phyloP scores from a whole-genome alignment of 768 basidiomycete genomes.

The Auricularia sp. region DNA sequence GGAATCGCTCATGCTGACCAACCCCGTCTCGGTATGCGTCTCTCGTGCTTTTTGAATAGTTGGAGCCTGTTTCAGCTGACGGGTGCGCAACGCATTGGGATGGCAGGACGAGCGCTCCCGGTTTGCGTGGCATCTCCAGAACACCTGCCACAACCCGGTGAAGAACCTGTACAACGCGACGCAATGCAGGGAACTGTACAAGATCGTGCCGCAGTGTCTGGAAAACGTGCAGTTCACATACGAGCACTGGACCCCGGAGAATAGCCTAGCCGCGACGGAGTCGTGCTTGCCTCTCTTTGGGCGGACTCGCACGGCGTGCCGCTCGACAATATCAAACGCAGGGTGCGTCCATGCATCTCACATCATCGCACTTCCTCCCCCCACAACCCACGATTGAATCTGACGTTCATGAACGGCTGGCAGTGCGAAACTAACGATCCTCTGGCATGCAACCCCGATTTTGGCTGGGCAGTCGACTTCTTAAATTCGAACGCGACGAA shows the following conservation, averaged over 20 bases:
- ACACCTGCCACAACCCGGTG: conserved; percentile 15
- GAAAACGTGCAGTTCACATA: conserved; percentile 3
- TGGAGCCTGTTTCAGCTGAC: not conserved
- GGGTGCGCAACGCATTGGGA: not conserved
- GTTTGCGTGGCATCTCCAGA: conserved; percentile 21
- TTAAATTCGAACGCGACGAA: conserved; percentile 3
- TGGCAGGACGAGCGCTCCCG: conserved; percentile 19
- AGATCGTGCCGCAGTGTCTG: conserved; percentile 18
- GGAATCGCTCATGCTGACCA: conserved; percentile 24
- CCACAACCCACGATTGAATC: not conserved
- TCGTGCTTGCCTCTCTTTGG: conserved; percentile 5
- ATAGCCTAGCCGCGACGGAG: conserved; percentile 3
- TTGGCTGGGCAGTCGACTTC: conserved; percentile 12
- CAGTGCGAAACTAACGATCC: conserved; percentile 2
- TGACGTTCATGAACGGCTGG: not conserved
- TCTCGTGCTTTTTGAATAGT: not conserved
- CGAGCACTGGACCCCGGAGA: conserved; percentile 3
- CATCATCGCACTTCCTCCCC: too few relatives aligned
- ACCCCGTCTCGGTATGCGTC: conserved; percentile 14
- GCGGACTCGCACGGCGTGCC: conserved; percentile 12
- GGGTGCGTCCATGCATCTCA: not conserved
- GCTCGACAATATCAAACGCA: conserved; percentile 2
- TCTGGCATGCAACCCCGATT: conserved; percentile 13
- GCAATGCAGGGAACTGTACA: conserved; percentile 17
- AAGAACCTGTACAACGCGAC: conserved; percentile 21